phyloP scores from a whole-genome alignment of 805 yeast genomes.

The Wickerhamiella shivajii region DNA sequence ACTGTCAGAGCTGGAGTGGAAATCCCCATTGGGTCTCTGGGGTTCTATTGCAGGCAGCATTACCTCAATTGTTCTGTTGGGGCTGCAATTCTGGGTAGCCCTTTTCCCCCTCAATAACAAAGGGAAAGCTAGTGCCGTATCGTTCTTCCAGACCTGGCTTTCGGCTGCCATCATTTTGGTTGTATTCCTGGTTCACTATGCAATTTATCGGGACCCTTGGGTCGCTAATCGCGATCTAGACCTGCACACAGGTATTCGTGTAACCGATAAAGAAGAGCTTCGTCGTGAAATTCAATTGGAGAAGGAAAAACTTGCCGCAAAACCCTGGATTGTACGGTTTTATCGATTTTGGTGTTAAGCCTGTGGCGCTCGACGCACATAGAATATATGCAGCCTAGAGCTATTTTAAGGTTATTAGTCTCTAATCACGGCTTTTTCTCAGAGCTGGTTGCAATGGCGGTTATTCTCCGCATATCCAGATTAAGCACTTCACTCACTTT shows the following conservation, averaged over 20 bases:
- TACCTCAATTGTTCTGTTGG: constrained; percentile 44
- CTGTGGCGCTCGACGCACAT: too few relatives aligned
- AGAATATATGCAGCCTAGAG: too few relatives aligned
- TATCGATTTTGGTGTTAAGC: constrained; percentile 14
- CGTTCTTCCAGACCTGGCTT: constrained; percentile 41
- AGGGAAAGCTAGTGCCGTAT: constrained; percentile 22
- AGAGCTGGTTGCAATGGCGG: too few relatives aligned
- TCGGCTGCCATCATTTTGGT: constrained; percentile 27
- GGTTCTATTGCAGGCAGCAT: constrained; percentile 52
- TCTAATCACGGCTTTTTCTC: too few relatives aligned
- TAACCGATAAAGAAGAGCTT: constrained; percentile 12
- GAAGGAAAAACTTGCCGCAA: constrained; percentile 6
- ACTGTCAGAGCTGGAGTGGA: constrained; percentile 53
- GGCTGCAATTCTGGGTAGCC: constrained; percentile 75
- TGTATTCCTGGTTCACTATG: constrained; percentile 9
- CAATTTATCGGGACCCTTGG: constrained; percentile 11
- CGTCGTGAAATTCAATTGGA: constrained; percentile 11
- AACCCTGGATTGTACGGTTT: constrained; percentile 7
- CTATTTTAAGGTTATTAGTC: too few relatives aligned
- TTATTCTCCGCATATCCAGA: too few relatives aligned
- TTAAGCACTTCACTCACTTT: too few relatives aligned
- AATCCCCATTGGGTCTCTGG: constrained; percentile 48
- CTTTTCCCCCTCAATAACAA: constrained; percentile 48
- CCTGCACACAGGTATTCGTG: constrained; percentile 14
- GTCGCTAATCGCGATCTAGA: constrained; percentile 13